These are phyloP conservation scores for Ganoderma multipileum DNA, from an alignment of 1,284 basidiomycete genomes.

Conservation along the genomic window DNA sequence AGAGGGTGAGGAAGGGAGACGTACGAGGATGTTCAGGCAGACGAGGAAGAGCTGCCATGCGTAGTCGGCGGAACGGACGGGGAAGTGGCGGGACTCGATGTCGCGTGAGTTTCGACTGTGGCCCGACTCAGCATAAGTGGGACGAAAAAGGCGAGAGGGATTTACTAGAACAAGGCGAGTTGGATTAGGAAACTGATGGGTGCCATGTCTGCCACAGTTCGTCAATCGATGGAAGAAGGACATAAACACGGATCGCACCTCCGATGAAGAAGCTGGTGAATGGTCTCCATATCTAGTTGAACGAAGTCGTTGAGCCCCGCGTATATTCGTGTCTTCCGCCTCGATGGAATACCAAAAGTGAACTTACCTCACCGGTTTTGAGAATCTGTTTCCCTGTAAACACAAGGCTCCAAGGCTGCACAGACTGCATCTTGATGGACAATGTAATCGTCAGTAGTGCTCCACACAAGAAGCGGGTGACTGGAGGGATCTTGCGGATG, in stretches of 20 bases:
- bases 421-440: slow-evolving; percentile 63
- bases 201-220: slow-evolving; percentile 35
- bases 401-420: slow-evolving; percentile 62
- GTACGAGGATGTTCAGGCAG: slow-evolving; percentile 46
- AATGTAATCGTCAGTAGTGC: slow-evolving; percentile 70
- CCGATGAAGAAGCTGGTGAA: slow-evolving; percentile 83
- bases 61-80: slow-evolving; percentile 68
- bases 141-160: neutral
- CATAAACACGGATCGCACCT: slow-evolving; percentile 48
- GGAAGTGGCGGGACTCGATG: slow-evolving; percentile 70
- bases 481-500: slow-evolving; percentile 84
- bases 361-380: slow-evolving; percentile 58
- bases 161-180: slow-evolving; percentile 78
- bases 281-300: slow-evolving; percentile 73
- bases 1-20: slow-evolving; percentile 4
- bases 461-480: slow-evolving; percentile 76
- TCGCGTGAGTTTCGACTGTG: slow-evolving; percentile 67
- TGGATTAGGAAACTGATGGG: slow-evolving; percentile 73
- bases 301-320: neutral
- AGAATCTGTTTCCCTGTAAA: slow-evolving; percentile 61
- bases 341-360: neutral
- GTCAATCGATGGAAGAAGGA: slow-evolving; percentile 46
- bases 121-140: neutral
- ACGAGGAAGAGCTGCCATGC: slow-evolving; percentile 77
- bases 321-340: neutral